Evolutionary conservation across 2,329 filamentous ascomycete genomes (phyloP), one percentile per base, ranked within the genome.

Genomic region (Periconia sp.): DNA sequence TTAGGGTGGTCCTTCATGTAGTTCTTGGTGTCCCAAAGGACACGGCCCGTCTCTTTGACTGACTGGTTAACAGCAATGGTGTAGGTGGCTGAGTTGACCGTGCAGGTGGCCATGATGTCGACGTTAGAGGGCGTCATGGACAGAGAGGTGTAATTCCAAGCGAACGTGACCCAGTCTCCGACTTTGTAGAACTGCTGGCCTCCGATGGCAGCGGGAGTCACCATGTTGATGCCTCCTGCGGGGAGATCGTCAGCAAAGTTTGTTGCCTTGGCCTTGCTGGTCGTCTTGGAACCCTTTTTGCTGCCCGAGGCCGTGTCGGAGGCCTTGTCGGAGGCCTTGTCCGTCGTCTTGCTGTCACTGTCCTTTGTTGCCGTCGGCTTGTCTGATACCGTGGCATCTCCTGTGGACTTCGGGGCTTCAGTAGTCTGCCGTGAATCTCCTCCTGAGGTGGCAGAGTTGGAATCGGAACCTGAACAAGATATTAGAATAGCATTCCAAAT

Each of bases 71-170:
- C 63, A 12, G 81, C 73, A 46, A 87, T 76, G 15, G 84, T 86
- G 63, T 86, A 87, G 25, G 77, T 80, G 33, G 75, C 74, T 43
- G 76, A 71, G 68, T 85, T 85, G 46, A 73, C 65, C 24, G 75
- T 76, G 73, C 83, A 86, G 9, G 77, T 78, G 2, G 84, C 84
- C 30, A 86, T 68, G 25, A 87, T 76, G 54, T 87, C 82, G 55
- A 87, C 72, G 30, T 75, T 77, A 1, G 75, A 73, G 0, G 84
- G 84, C 0, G 80, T 82, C 13, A 79, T 73, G 15, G 73, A 77
- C 17, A 87, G 70, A 9, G 80, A 84, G 11, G 84, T 87, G 68
- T 86, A 87, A 68, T 87, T 87, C 84, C 84, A 87, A 15, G 74
- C 78, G 54, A 87, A 85, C 0, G 83, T 86, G 21, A 86, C 71